These are phyloP conservation scores for Curvularia sp. DNA, from an alignment of 2,329 filamentous ascomycete genomes.

Conservation along the genomic window DNA sequence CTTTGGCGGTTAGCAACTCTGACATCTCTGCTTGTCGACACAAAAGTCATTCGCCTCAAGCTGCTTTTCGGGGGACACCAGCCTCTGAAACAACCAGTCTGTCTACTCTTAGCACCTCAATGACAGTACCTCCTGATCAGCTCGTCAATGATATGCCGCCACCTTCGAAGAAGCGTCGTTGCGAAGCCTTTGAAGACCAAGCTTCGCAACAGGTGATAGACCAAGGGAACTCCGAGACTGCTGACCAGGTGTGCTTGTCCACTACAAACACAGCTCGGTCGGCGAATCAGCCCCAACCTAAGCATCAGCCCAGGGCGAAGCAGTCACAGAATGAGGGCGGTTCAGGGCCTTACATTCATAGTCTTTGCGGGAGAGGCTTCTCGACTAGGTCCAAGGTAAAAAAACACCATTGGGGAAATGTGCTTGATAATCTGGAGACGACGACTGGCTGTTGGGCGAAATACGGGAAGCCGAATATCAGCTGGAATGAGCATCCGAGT, in stretches of 20 bases:
- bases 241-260: not conserved
- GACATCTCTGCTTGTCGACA: not conserved
- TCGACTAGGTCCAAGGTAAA: slow-evolving; percentile 35
- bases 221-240: not conserved
- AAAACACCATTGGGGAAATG: slow-evolving; percentile 47
- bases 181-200: not conserved
- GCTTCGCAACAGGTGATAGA: not conserved
- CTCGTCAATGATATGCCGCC: slow-evolving; percentile 18
- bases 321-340: not conserved
- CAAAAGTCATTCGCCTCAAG: slow-evolving; percentile 3
- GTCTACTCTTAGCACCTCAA: slow-evolving; percentile 14
- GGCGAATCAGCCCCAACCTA: not conserved
- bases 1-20: not conserved
- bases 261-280: not conserved
- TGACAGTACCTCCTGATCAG: slow-evolving; percentile 17
- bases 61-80: slow-evolving; percentile 1
- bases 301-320: not conserved
- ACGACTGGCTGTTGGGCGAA: slow-evolving; percentile 46
- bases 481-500: slow-evolving; percentile 44
- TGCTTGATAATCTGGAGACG: slow-evolving; percentile 31
- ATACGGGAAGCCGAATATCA: slow-evolving; percentile 37
- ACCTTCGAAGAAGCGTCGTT: slow-evolving; percentile 11
- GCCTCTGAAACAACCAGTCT: slow-evolving; percentile 1
- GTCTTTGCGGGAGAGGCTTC: slow-evolving; percentile 42
- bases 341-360: slow-evolving; percentile 32